phyloP scores from a whole-genome alignment of 768 basidiomycete genomes.

The Amanita inopinata region DNA sequence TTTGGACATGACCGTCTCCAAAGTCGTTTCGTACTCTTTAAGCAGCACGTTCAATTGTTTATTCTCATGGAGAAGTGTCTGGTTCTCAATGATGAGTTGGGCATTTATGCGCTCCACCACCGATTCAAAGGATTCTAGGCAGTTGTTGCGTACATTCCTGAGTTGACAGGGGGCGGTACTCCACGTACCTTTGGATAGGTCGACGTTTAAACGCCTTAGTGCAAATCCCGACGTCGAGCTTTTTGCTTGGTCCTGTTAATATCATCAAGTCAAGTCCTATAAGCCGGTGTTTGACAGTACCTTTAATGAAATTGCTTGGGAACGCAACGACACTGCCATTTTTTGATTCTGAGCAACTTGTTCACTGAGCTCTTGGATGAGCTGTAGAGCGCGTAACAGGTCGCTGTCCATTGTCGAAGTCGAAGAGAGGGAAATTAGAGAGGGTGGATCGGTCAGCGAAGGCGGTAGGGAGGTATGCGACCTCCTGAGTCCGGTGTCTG shows the following conservation, averaged over 20 bases:
- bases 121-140: conserved; percentile 81
- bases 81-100: conserved; percentile 88
- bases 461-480: background rate
- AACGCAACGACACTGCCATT: conserved; percentile 55
- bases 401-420: conserved; percentile 47
- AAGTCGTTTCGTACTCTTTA: conserved; percentile 90
- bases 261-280: conserved; percentile 10
- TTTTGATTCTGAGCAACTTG: conserved; percentile 79
- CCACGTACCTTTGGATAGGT: conserved; percentile 69
- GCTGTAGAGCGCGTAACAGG: conserved; percentile 65
- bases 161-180: conserved; percentile 1
- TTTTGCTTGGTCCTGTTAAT: conserved; percentile 58
- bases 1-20: conserved; percentile 96
- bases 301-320: conserved; percentile 66
- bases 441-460: conserved; percentile 10
- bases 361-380: conserved; percentile 74
- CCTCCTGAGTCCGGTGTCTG: background rate
- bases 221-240: conserved; percentile 67
- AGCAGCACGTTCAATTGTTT: conserved; percentile 82
- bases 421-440: conserved; percentile 7
- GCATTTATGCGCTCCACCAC: conserved; percentile 88
- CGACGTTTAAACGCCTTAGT: conserved; percentile 77
- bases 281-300: conserved; percentile 26
- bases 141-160: conserved; percentile 25
- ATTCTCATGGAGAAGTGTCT: conserved; percentile 87